Evolutionary conservation across 208 protist genomes (phyloP).

Genomic region (Leishmania martiniquensis): DNA sequence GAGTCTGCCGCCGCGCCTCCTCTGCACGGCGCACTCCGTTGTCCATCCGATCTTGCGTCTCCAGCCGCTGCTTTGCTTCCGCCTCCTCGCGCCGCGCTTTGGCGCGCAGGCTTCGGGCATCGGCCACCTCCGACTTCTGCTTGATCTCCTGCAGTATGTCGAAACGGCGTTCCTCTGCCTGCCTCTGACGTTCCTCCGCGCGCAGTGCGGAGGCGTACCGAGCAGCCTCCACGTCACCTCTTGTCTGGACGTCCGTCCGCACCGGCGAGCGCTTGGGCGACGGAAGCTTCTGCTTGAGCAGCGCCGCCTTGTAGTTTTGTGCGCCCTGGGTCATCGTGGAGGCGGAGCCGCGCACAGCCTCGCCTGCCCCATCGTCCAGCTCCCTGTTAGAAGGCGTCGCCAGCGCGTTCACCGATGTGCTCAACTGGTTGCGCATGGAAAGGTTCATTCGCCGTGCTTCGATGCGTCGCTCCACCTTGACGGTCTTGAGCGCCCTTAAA

Average conservation of each 20-base stretch:
- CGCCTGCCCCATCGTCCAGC: slow-evolving; percentile 12
- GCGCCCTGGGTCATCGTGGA: slow-evolving; percentile 4
- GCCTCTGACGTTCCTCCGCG: slow-evolving; percentile 82
- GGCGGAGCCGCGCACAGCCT: slow-evolving; percentile 7
- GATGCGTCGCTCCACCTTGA: slow-evolving; percentile 67
- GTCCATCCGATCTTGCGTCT: slow-evolving; percentile 68
- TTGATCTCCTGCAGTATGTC: slow-evolving; percentile 74
- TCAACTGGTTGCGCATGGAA: slow-evolving; percentile 27
- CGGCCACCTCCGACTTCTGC: slow-evolving; percentile 60
- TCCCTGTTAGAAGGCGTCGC: slow-evolving; percentile 40
- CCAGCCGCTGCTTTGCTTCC: slow-evolving; percentile 51
- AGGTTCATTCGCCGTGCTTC: slow-evolving; percentile 43
- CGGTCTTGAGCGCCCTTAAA: slow-evolving; percentile 55
- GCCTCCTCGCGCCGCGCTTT: slow-evolving; percentile 74
- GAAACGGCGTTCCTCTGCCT: slow-evolving; percentile 80
- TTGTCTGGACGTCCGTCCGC: slow-evolving; percentile 29
- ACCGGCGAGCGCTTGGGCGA: slow-evolving; percentile 49
- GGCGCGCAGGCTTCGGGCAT: slow-evolving; percentile 47
- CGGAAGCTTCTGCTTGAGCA: slow-evolving; percentile 43
- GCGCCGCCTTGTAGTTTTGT: slow-evolving; percentile 37
- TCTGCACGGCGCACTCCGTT: slow-evolving; percentile 66
- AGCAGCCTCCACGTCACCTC: slow-evolving; percentile 68
- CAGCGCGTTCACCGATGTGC: slow-evolving; percentile 15
- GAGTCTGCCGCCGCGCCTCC: slow-evolving; percentile 71
- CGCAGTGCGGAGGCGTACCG: slow-evolving; percentile 73